Evolutionary conservation across 371 early-diverging fungal genomes (phyloP), one percentile per base, ranked within the genome.

Genomic region (Syncephalastrum contaminatum): DNA sequence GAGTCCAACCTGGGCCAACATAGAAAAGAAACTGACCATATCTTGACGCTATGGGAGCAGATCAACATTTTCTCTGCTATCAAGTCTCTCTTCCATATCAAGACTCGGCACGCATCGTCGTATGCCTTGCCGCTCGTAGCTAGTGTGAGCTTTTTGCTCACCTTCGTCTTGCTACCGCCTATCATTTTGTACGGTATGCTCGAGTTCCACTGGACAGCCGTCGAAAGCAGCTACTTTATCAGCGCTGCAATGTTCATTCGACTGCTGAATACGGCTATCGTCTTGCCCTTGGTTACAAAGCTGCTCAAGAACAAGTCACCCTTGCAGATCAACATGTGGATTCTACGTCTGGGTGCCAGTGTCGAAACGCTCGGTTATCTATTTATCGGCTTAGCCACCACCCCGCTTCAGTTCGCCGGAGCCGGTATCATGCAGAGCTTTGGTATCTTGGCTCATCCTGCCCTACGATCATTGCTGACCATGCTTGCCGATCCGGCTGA

Each of bases 131-230:
- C 67, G 1, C 25, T 68, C 24, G 27, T 72, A 18, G 67, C 72
- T 1, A 12, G 20, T 3, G 47, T 69, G n/a, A 58, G 63, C n/a
- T 73, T 75, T 15, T 20, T 75, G 15, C 16, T 62, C 6, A 53
- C 56, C 4, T 22, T 65, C 10, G 50, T 72, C 13, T 30, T 53
- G 7, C 13, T 66, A 12, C 75, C 78, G 4, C 78, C 78, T 3
- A 52, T 56, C 8, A 20, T 78, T 1, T 58, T 79, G 1, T 79
- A 79, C 54, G 74, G 72, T 15, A 79, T 79, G 80, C 61, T 75
- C 0, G 45, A 61, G 24, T 75, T 70, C 43, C 46, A 53, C 19
- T 79, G 80, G 80, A 73, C 74, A 5, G 72, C 80, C 3, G 67
- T 63, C 48, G 76, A 79, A 59, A 70, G 74, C 36, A 72, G 80